Evolutionary conservation across 441 rosid genomes (phyloP), one percentile per base, ranked within the genome.

Genomic region (Iberis amara): DNA sequence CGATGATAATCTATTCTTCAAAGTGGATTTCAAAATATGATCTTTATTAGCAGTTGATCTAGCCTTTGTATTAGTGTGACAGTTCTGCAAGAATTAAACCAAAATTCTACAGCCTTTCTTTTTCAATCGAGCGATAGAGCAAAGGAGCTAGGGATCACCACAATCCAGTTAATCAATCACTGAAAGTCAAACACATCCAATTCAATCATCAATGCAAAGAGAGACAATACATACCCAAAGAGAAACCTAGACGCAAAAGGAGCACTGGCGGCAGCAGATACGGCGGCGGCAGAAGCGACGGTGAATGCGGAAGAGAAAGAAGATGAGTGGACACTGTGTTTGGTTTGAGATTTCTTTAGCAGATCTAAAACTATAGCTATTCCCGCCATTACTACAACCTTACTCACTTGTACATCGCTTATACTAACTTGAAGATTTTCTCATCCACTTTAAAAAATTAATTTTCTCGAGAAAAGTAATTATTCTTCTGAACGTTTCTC

Each of bases 231-330:
- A 48, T 84, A 88, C 99, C 96, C 85, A 58, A 86, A 80, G 44
- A 92, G 70, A 76, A 79, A 84, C 41, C 86, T 68, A 43, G 88
- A 79, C 13, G 94, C 88, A 55, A 89, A 84, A 57, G 98, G 92
- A 47, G 77, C 65, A 42, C 71, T 49, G 13, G 81, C 78, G 27
- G 81, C 81, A 13, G 74, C 74, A 49, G 94, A 75, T 27, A 80
- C 64, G 1, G 87, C 77, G 62, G 84, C 81, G 23, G 87, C 68
- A 26, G 94, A 72, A 44, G 73, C 71, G 26, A 85, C 80, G 41
- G 62, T 59, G 37, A 89, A 45, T 43, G 95, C 74, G 24, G 91
- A 78, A 47, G 77, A 79, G 31, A 82, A 65, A 6, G 78, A 79
- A 36, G 77, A 59, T 31, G 83, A 72, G 73, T 79, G 79, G 8